phyloP scores from a whole-genome alignment of 2,329 filamentous ascomycete genomes.

The Aspergillus pseudoviridinutans region DNA sequence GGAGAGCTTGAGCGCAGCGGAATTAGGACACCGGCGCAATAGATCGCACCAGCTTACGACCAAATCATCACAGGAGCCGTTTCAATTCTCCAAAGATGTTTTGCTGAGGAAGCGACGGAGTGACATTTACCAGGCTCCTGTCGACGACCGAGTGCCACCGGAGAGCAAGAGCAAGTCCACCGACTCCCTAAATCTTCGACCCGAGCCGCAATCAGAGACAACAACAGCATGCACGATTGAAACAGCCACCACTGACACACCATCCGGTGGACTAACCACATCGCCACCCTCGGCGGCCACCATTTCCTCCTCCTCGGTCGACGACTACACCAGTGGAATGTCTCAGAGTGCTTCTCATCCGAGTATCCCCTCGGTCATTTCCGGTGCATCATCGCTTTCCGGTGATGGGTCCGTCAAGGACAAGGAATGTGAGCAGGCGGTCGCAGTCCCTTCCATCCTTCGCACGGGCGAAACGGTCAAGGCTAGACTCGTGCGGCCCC shows the following conservation, averaged over 20 bases:
- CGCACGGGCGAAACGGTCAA: slow-evolving; percentile 43
- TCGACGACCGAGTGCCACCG: slow-evolving; percentile 11
- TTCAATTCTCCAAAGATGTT: slow-evolving; percentile 33
- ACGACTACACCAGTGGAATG: slow-evolving; percentile 44
- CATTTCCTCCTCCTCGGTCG: slow-evolving; percentile 45
- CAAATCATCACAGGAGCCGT: slow-evolving; percentile 30
- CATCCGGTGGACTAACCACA: slow-evolving; percentile 24
- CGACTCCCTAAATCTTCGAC: slow-evolving; percentile 18
- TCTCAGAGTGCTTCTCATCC: slow-evolving; percentile 47
- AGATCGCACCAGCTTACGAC: slow-evolving; percentile 34
- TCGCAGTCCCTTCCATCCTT: slow-evolving; percentile 35
- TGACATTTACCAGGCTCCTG: slow-evolving; percentile 20
- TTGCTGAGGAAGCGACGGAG: slow-evolving; percentile 29
- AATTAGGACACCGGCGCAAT: slow-evolving; percentile 32
- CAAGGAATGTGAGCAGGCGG: slow-evolving; percentile 22
- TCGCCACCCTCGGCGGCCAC: slow-evolving; percentile 44
- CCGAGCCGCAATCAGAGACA: slow-evolving; percentile 9
- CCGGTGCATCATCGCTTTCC: slow-evolving; percentile 44
- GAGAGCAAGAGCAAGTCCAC: slow-evolving; percentile 22
- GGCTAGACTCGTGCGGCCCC: slow-evolving; percentile 18
- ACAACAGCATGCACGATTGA: slow-evolving; percentile 10
- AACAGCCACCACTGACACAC: slow-evolving; percentile 14
- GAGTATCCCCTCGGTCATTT: slow-evolving; percentile 44
- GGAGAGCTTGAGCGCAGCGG: slow-evolving; percentile 7
- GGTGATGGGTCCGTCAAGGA: slow-evolving; percentile 32